Conservation (phyloP, 176 grass and related monocot genomes). For the Metroxylon sagu region DNA sequence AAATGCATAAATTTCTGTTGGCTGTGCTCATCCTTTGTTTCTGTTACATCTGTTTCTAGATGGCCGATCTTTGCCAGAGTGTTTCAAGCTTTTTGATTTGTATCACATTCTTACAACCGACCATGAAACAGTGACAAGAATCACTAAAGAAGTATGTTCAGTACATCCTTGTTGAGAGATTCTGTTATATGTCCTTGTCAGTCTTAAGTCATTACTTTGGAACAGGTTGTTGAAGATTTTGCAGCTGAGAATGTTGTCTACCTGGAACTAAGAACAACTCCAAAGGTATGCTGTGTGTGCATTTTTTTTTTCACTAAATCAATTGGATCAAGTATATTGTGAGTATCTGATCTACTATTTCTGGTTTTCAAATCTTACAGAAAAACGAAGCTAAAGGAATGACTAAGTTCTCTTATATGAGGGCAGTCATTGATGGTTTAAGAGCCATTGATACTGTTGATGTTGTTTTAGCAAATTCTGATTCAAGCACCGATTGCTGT, state of each 20-base stretch:
- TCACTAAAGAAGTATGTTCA: conserved; percentile 67
- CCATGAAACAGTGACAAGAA: conserved; percentile 85
- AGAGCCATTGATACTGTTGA: conserved; percentile 61
- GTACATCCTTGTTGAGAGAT: not conserved
- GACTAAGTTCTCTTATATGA: conserved; percentile 86
- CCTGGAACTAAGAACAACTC: conserved; percentile 92
- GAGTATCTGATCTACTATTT: too few species aligned
- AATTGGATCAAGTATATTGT: too few species aligned
- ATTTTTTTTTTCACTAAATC: not conserved
- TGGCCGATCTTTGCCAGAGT: conserved; percentile 69
- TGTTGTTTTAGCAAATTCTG: conserved; percentile 41
- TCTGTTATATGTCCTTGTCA: not conserved
- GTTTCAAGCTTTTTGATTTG: conserved; percentile 89
- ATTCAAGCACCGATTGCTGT: conserved; percentile 20
- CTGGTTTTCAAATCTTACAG: conserved; percentile 25
- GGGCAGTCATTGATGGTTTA: conserved; percentile 39
- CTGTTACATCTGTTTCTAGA: conserved; percentile 29
- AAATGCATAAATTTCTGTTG: not conserved
- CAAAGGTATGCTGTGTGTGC: conserved; percentile 42
- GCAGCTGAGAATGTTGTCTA: conserved; percentile 89
- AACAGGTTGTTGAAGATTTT: conserved; percentile 87
- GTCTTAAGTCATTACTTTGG: not conserved
- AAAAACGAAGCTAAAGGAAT: conserved; percentile 94
- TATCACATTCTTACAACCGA: conserved; percentile 84
- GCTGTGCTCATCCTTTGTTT: not conserved